Evolutionary conservation across 768 basidiomycete species (phyloP), one percentile per base, ranked within the genome.

Genomic region (Lyophyllum semitale): DNA sequence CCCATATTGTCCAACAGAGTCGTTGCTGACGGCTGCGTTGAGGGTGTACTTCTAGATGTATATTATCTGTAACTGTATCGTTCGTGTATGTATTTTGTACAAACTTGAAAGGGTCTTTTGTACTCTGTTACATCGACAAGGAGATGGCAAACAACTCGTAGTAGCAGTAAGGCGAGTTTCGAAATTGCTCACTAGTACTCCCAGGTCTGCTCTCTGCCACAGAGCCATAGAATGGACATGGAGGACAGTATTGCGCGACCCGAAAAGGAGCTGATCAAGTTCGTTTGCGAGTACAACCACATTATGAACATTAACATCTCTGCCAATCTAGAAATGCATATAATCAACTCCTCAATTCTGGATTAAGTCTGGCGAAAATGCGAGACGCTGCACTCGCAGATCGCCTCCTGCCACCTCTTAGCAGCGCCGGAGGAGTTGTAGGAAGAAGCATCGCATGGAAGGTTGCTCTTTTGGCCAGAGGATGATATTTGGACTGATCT

Each of bases 1-100:
- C 63, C 95, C 96, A 6, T 98, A 98, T 69, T 98, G 96, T 67
- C 96, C 96, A 11, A 72, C 83, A 11, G 95, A 97, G 69, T 90
- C 91, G 4, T 71, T 68, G 40, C 68, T 83, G 30, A 68, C 66
- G 32, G 68, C 72, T 27, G 89, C 89, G 3, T 59, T 90, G 53
- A 81, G 80, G 42, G 83, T 93, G 40, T 75, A 87, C 69, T 89
- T 93, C 62, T 93, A 67, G 66, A 11, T 25, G 30, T 5, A 51
- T 44, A 8, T 37, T 2, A 48, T 22, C 13, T 57, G 51, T 48
- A 53, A 17, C 22, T 42, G 27, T 48, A 48, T 44, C 43, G 17
- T 22, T 27, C n/a, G 18, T 41, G 40, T 41, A 41, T 42, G 41
- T 42, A 42, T 23, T 20, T 4, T 42, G 35, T 37, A 37, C 15